phyloP scores from a whole-genome alignment of 192 early-diverging fungal genomes.

The Paraglomus brasilianum region DNA sequence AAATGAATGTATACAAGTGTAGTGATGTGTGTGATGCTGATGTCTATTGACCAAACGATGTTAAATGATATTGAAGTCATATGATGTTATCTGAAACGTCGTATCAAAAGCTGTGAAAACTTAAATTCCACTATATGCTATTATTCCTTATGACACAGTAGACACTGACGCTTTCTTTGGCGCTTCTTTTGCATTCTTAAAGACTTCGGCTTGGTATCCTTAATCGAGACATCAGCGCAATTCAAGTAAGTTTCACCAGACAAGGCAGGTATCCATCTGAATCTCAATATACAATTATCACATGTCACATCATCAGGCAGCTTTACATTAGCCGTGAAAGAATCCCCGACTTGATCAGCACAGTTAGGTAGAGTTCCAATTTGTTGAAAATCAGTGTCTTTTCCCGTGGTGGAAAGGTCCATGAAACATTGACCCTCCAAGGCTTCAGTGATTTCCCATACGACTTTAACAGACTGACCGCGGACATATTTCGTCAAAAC shows the following conservation, averaged over 20 bases:
- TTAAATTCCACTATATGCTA: too few relatives aligned
- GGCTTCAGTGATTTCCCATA: slow-evolving; percentile 24
- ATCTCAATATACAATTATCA: slow-evolving; percentile 21
- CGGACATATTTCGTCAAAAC: not conserved
- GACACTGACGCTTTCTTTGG: too few relatives aligned
- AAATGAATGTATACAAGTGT: too few relatives aligned
- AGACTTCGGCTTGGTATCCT: not conserved
- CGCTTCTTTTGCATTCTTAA: not conserved
- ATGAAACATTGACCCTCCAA: slow-evolving; percentile 22
- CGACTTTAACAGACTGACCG: slow-evolving; percentile 8
- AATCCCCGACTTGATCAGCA: slow-evolving; percentile 3
- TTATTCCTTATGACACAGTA: too few relatives aligned
- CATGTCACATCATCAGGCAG: slow-evolving; percentile 18
- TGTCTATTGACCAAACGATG: too few relatives aligned
- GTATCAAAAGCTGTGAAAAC: too few relatives aligned
- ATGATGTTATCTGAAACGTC: too few relatives aligned
- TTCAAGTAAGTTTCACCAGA: slow-evolving; percentile 24
- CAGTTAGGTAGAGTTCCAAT: slow-evolving; percentile 10
- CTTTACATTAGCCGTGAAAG: slow-evolving; percentile 4
- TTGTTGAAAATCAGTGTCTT: slow-evolving; percentile 16
- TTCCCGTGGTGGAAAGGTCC: slow-evolving; percentile 17
- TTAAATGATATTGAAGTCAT: too few relatives aligned
- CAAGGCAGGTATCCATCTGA: slow-evolving; percentile 13
- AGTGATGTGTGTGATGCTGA: too few relatives aligned
- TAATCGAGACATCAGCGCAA: slow-evolving; percentile 29